Evolutionary conservation across 352 stramenopile genomes (phyloP).

Genomic region (Pythium sukuiense): DNA sequence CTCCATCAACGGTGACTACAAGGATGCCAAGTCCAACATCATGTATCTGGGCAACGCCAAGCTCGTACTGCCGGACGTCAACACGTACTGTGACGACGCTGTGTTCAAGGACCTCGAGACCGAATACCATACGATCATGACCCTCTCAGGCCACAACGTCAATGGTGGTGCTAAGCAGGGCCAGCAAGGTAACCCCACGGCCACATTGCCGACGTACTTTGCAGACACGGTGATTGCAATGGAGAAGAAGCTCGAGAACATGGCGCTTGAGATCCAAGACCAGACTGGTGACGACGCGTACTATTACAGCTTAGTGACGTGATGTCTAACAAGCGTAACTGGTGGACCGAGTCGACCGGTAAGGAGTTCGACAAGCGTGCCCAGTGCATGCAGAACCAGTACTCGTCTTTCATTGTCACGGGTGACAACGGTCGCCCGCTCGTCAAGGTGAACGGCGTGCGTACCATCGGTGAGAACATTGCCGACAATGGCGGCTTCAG

Average conservation of each 20-base stretch:
- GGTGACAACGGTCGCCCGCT: conserved; percentile 42
- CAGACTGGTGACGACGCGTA: conserved; percentile 67
- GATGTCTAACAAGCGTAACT: conserved; percentile 81
- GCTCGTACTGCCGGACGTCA: conserved; percentile 80
- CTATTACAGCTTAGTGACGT: conserved; percentile 61
- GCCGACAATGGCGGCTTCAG: conserved; percentile 71
- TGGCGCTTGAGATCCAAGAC: conserved; percentile 44
- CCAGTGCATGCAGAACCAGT: conserved; percentile 60
- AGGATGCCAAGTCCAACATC: conserved; percentile 76
- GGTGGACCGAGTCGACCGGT: conserved; percentile 87
- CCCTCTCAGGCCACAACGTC: conserved; percentile 31
- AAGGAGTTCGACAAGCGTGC: conserved; percentile 69
- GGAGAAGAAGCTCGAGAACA: conserved; percentile 59
- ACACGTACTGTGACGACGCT: conserved; percentile 85
- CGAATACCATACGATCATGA: conserved; percentile 42
- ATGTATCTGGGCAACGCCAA: conserved; percentile 73
- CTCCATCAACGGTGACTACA: conserved; percentile 56
- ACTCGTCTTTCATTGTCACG: conserved; percentile 48
- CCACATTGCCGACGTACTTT: conserved; percentile 8
- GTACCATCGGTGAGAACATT: conserved; percentile 79
- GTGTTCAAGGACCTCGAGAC: conserved; percentile 36
- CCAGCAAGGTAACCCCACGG: conserved; percentile 2
- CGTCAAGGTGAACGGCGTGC: conserved; percentile 52
- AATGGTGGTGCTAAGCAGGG: conserved; percentile 5
- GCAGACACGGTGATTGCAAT: conserved; percentile 59